phyloP scores from a whole-genome alignment of 164 flowering plant genomes.

The Cinnamomum chago region DNA sequence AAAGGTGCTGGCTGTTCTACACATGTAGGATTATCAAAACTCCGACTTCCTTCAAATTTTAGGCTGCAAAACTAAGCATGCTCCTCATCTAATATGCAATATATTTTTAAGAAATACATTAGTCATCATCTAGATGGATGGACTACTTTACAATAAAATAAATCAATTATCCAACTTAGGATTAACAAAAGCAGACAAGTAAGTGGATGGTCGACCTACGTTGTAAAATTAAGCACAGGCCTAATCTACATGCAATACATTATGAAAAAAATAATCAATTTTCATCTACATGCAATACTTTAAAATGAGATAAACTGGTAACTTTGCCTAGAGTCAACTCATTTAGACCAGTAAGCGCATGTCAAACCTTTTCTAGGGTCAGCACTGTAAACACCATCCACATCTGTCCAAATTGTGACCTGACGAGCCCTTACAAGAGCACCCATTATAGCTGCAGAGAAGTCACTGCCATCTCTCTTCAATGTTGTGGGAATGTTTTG shows the following conservation, averaged over 20 bases:
- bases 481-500: conserved; percentile 90
- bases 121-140: too few species aligned
- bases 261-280: too few species aligned
- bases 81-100: not conserved
- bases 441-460: conserved; percentile 98
- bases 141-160: too few species aligned
- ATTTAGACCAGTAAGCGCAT: not conserved
- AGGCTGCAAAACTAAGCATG: not conserved
- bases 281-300: not conserved
- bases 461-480: conserved; percentile 99
- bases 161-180: too few species aligned
- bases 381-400: conserved; percentile 98
- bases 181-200: too few species aligned
- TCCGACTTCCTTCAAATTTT: not conserved
- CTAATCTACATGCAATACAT: too few species aligned
- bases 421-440: conserved; percentile 74
- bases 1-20: not conserved
- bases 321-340: not conserved
- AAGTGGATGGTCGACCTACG: too few species aligned
- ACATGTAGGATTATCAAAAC: not conserved
- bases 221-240: too few species aligned
- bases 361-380: conserved; percentile 94
- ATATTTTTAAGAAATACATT: too few species aligned
- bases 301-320: too few species aligned
- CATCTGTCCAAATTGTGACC: conserved; percentile 99